Percentiles rank a stretch among this genome's conserved stretches.
Evolutionary conservation across 1,284 basidiomycete species (phyloP).

Genomic region (Polyporus tsugae): DNA sequence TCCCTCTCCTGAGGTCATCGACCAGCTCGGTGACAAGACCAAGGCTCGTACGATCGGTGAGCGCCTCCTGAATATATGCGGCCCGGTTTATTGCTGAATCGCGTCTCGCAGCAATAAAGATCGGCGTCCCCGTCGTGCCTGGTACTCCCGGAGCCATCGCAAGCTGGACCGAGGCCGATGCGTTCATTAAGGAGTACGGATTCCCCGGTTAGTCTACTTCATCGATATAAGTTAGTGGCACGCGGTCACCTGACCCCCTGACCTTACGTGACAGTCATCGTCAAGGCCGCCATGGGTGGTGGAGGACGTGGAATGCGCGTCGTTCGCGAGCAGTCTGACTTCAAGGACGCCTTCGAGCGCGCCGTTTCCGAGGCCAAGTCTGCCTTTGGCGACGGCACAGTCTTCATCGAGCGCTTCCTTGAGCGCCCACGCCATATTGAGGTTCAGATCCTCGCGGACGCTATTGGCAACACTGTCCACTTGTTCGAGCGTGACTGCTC

Average conservation of each 20-base stretch:
- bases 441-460: conserved; percentile 95
- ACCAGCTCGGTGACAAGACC: conserved; percentile 98
- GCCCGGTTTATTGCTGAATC: too few species aligned
- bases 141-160: conserved; percentile 96
- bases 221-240: not conserved
- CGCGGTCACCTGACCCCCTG: conserved; percentile 10
- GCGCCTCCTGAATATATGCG: conserved; percentile 10
- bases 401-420: conserved; percentile 98
- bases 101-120: conserved; percentile 71
- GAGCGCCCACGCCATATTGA: conserved; percentile 98
- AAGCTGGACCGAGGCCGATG: conserved; percentile 82
- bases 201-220: conserved; percentile 77
- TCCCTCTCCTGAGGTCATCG: conserved; percentile 96
- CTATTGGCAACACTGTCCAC: conserved; percentile 92
- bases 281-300: conserved; percentile 99
- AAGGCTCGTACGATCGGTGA: conserved; percentile 91
- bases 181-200: conserved; percentile 94
- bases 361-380: conserved; percentile 96
- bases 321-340: conserved; percentile 91
- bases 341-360: conserved; percentile 91
- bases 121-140: conserved; percentile 95
- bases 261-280: conserved; percentile 70
- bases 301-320: conserved; percentile 99
- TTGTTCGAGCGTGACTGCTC: conserved; percentile 99
- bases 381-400: conserved; percentile 97